A percentile compares a stretch with the other conserved stretches of the same genome.
Evolutionary conservation across 192 early-diverging fungal species (phyloP).

Genomic region (Phycomyces blakesleeanus): DNA sequence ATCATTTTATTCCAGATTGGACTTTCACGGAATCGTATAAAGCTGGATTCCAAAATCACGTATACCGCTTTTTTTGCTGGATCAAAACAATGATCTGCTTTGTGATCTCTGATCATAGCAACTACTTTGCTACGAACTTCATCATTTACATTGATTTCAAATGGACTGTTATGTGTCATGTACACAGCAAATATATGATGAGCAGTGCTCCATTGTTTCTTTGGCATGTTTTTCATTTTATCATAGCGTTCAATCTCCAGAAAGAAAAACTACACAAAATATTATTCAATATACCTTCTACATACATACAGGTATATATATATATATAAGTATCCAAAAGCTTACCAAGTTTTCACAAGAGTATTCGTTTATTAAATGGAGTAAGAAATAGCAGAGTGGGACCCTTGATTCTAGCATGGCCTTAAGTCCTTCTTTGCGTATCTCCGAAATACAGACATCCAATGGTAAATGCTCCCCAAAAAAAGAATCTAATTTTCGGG

Average conservation of each 20-base stretch:
- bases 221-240: conserved; percentile 21
- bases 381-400: conserved; percentile 54
- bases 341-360: conserved; percentile 53
- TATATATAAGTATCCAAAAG: background rate
- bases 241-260: conserved; percentile 57
- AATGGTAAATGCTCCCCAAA: conserved; percentile 49
- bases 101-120: conserved; percentile 25
- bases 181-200: conserved; percentile 53
- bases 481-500: conserved; percentile 45
- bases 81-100: conserved; percentile 30
- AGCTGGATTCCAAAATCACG: conserved; percentile 43
- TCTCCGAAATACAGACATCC: conserved; percentile 51
- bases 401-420: conserved; percentile 52
- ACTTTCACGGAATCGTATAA: conserved; percentile 33
- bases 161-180: conserved; percentile 42
- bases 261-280: conserved; percentile 54
- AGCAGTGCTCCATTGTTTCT: conserved; percentile 41
- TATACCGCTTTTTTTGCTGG: conserved; percentile 42
- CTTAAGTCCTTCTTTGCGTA: conserved; percentile 49
- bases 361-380: conserved; percentile 51
- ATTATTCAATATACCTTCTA: no score
- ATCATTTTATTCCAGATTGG: conserved; percentile 36
- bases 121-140: conserved; percentile 40
- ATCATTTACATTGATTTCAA: conserved; percentile 58
- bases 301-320: no score